Percentiles rank a stretch among this genome's conserved stretches.
These are phyloP conservation scores for Pestalotiopsis sp. DNA, from an alignment of 2,329 filamentous ascomycete species.

Conservation along the genomic window DNA sequence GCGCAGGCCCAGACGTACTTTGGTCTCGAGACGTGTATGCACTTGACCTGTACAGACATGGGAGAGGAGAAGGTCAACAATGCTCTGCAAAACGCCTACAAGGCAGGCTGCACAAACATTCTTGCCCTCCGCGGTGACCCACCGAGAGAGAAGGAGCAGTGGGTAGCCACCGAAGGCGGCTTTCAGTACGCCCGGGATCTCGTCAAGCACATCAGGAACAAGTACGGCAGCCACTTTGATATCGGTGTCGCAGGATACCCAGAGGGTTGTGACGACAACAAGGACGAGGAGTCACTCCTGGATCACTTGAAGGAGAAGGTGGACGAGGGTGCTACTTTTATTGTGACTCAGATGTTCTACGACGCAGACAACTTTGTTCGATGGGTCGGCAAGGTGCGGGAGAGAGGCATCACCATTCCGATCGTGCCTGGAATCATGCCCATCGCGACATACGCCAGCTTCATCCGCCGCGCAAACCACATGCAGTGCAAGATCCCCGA, in stretches of 20 bases:
- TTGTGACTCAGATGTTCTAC: slow-evolving; percentile 99
- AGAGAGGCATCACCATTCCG: slow-evolving; percentile 78
- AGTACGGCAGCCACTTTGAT: slow-evolving; percentile 88
- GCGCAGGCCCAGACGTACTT: slow-evolving; percentile 93
- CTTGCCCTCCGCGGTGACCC: slow-evolving; percentile 91
- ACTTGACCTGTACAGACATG: slow-evolving; percentile 98
- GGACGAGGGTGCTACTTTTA: slow-evolving; percentile 88
- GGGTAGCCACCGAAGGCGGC: slow-evolving; percentile 82
- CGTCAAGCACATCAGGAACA: slow-evolving; percentile 72
- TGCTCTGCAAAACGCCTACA: slow-evolving; percentile 85
- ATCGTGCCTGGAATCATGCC: slow-evolving; percentile 93
- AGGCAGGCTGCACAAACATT: slow-evolving; percentile 96
- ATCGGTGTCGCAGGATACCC: slow-evolving; percentile 97
- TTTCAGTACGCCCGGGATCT: slow-evolving; percentile 94
- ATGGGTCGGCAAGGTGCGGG: slow-evolving; percentile 87
- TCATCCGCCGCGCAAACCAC: slow-evolving; percentile 86
- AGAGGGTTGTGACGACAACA: slow-evolving; percentile 92
- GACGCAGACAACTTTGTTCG: slow-evolving; percentile 92
- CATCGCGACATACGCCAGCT: slow-evolving; percentile 93
- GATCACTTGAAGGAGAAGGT: slow-evolving; percentile 97
- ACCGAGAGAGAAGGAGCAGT: slow-evolving; percentile 89
- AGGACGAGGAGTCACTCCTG: slow-evolving; percentile 80
- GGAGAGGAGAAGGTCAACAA: slow-evolving; percentile 87
- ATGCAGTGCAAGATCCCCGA: slow-evolving; percentile 84
- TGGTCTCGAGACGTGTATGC: slow-evolving; percentile 98